Conservation (phyloP, 148 eudicot genomes). For the Talinum fruticosum region DNA sequence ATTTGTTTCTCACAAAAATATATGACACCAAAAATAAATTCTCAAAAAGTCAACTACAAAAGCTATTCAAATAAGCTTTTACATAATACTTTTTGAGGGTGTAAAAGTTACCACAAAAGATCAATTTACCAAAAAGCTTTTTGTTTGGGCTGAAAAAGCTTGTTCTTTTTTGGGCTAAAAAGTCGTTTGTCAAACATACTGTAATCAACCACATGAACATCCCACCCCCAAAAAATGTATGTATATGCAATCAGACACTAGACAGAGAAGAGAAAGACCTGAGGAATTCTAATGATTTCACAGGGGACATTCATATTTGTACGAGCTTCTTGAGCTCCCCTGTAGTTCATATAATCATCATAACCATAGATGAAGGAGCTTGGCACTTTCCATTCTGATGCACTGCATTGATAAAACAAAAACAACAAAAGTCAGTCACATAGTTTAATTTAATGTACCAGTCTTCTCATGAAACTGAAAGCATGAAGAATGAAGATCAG, state of each 20-base stretch:
- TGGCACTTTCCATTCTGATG: slow-evolving; percentile 97
- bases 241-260: not conserved
- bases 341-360: slow-evolving; percentile 89
- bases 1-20: no score
- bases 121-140: no score
- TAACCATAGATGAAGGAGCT: slow-evolving; percentile 86
- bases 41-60: no score
- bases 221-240: no score
- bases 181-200: no score
- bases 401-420: slow-evolving; percentile 56
- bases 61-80: no score
- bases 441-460: not conserved
- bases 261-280: slow-evolving; percentile 48
- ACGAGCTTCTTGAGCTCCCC: slow-evolving; percentile 90
- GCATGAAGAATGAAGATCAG: not conserved
- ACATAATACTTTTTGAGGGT: no score
- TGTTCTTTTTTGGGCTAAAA: no score
- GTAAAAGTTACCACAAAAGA: no score
- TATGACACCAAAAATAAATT: no score
- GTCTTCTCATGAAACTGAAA: slow-evolving; percentile 1
- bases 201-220: no score
- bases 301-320: slow-evolving; percentile 84
- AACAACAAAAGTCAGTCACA: slow-evolving; percentile 7
- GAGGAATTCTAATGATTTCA: slow-evolving; percentile 86
- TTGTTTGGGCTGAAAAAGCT: no score